These are phyloP conservation scores for Alternaria dauci DNA, from an alignment of 2,329 filamentous ascomycete species.

Conservation along the genomic window DNA sequence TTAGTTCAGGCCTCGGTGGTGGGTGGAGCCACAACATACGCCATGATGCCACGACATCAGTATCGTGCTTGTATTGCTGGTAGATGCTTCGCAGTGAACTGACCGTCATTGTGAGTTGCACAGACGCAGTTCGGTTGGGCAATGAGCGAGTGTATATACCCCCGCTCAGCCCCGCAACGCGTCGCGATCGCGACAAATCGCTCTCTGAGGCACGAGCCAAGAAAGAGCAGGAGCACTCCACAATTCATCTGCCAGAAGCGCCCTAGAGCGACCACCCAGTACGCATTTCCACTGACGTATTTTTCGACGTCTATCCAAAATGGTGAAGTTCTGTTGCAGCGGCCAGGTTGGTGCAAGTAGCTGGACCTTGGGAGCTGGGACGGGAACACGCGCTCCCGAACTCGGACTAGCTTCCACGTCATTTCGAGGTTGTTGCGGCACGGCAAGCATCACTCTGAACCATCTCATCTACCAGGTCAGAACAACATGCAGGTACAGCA, in stretches of 20 bases:
- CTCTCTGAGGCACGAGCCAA: not conserved
- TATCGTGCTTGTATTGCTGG: not conserved
- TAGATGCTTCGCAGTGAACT: not conserved
- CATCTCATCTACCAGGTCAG: not conserved
- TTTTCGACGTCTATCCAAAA: not conserved
- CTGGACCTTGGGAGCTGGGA: not conserved
- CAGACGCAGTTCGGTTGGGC: no score
- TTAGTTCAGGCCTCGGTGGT: not conserved
- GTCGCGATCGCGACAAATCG: constrained; percentile 3
- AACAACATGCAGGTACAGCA: not conserved
- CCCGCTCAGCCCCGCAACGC: not conserved
- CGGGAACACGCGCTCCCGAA: not conserved
- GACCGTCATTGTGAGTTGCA: not conserved
- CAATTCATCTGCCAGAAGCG: not conserved
- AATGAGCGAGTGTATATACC: not conserved
- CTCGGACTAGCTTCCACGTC: not conserved
- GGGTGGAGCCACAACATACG: not conserved
- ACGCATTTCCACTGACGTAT: not conserved
- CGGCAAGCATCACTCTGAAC: not conserved
- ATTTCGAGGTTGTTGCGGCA: not conserved
- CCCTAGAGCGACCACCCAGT: not conserved
- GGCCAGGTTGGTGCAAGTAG: not conserved
- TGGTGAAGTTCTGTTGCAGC: not conserved
- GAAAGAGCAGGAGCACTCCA: not conserved
- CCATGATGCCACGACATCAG: not conserved